Base-by-base conservation (phyloP, 257 asterid genomes). In the Solanum dulcamara region DNA sequence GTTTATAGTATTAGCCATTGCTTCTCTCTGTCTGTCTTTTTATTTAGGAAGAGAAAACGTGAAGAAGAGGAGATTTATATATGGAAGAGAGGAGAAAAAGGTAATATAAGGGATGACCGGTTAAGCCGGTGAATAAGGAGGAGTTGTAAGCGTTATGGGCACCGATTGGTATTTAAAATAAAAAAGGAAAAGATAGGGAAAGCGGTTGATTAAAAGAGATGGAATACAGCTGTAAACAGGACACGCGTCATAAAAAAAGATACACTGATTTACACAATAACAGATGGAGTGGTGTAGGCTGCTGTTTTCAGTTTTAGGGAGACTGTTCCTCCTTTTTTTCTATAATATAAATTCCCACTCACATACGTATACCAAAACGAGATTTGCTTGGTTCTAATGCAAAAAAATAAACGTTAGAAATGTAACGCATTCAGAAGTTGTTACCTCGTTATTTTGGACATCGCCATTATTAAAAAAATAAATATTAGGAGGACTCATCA, bases 191-290 rank as follows among this genome's bases (percentile, higher is more conserved):
- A 71, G 66, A 72, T 28, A 91, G 88, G 90, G 89, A 87, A 87
- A 88, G 92, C 93, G 90, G 89, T 90, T 89, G 93, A 89, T 83
- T 30, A 48, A 28, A 11, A 86, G 85, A 51, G 75, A 81, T 94
- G 98, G 94, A 77, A 85, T 88, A 96, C 99, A 96, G 97, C 99
- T 94, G 97, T 93, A 89, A 4, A 92, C 88, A 87, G 90, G 89
- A 96, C 99, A 93, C 99, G 97, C 97, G 95, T 93, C 98, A 81
- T 81, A 80, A 79, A 32, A 20, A 80, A 24, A 72, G 85, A 86
- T 87, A 88, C 90, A 88, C 92, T 87, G 88, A 88, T 90, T 90
- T 88, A 84, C 91, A 90, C 87, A 90, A 30, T 67, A 79, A 79
- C 83, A 79, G 64, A 79, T 79, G 83, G 83, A 48, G 10, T 48